Evolutionary conservation across 179 eudicot genomes (phyloP).

Genomic region (Drosera spatulata): DNA sequence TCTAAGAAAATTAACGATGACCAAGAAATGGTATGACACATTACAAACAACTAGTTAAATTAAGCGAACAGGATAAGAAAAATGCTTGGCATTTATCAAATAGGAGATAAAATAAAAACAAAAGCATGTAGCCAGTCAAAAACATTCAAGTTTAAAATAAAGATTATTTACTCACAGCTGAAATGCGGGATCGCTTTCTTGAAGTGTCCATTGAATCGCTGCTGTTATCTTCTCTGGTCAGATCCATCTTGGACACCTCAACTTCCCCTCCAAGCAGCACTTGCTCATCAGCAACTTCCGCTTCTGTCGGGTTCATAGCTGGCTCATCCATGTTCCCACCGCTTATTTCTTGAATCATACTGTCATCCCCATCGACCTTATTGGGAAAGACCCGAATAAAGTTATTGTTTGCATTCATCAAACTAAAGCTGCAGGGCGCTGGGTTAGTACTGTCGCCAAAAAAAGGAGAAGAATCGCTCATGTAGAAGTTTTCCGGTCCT

Average conservation of each 20-base stretch:
- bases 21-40: too few species aligned
- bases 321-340: conserved; percentile 6
- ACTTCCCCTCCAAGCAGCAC: conserved; percentile 10
- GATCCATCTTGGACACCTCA: conserved; percentile 11
- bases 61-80: background rate
- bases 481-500: conserved; percentile 11
- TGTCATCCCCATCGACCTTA: conserved; percentile 14
- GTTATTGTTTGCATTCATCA: background rate
- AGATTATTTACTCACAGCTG: conserved; percentile 18
- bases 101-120: too few species aligned
- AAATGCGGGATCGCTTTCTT: conserved; percentile 32
- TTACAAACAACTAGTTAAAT: background rate
- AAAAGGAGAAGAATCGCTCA: conserved; percentile 13
- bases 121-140: too few species aligned
- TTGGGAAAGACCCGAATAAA: conserved; percentile 11
- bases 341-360: conserved; percentile 4
- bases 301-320: background rate
- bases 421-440: conserved; percentile 6
- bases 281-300: conserved; percentile 3
- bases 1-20: too few species aligned
- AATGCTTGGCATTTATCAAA: background rate
- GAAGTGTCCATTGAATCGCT: conserved; percentile 11
- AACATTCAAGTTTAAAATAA: background rate
- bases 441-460: conserved; percentile 8
- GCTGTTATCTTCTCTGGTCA: conserved; percentile 14